Base-by-base conservation (phyloP, 2,329 filamentous ascomycete genomes). In the Pseudogymnoascus sp. region DNA sequence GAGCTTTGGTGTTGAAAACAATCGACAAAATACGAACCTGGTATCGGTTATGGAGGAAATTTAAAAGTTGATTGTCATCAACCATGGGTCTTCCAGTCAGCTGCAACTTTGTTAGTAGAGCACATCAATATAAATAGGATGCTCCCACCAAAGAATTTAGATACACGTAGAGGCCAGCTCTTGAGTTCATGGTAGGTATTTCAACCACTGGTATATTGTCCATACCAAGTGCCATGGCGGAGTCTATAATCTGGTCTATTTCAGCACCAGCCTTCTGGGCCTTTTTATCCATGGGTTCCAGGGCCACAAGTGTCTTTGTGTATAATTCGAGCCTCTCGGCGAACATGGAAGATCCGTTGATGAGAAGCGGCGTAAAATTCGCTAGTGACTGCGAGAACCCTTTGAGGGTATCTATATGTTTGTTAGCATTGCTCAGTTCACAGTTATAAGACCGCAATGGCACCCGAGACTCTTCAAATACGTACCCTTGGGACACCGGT, bases 141-240 rank as follows among this genome's bases (percentile, higher is more conserved):
- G 5, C n/a, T 72, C 85, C 67, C 78, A 95, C 89, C 72, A 89
- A 82, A 62, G 91, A 86, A 72, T 92, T 95, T 7, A 97, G 78
- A 72, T 93, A 95, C 5, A 96, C 81, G 71, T 95, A 96, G 62
- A 96, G 79, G 4, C 90, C 92, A 60, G 90, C 89, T 73, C 91
- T 84, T 3, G 91, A 90, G 67, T 90, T 91, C 58, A 88, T 79
- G 31, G 86, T 79, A 3, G 89, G 88, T 8, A 93, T 76, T 59
- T 96, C 90, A 25, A 83, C 78, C 8, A 87, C 76, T 64, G 76
- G 69, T 60, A 73, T 69, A 62, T 64, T 70, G 11, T 73, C 71
- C 55, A 72, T 68, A 5, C 67, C 82, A 40, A 85, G 72, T 0
- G 79, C 82, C 62, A 87, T 78, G 4, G 79, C 78, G 21, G 83